phyloP scores from a whole-genome alignment of 495 filamentous ascomycete genomes.

The Tetracladium marchalianum region DNA sequence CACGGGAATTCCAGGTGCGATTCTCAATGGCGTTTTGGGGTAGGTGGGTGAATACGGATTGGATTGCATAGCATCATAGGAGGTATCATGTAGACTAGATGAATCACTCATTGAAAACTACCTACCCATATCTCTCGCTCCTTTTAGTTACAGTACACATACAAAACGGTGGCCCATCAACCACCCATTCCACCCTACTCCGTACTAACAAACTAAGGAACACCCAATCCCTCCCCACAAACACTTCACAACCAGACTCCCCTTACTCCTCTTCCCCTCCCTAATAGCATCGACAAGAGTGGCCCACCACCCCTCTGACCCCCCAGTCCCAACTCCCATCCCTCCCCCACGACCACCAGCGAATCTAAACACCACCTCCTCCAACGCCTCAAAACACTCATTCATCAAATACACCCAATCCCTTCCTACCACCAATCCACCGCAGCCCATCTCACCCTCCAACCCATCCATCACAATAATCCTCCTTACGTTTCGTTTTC shows the following conservation, averaged over 20 bases:
- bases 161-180: not conserved
- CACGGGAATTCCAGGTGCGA: not conserved
- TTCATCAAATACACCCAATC: conserved; percentile 6
- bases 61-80: not conserved
- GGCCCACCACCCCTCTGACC: not conserved
- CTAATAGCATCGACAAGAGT: conserved; percentile 1
- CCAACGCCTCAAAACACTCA: not conserved
- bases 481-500: not conserved
- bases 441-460: too few relatives aligned
- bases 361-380: conserved; percentile 1
- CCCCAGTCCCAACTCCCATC: not conserved
- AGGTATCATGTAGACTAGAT: not conserved
- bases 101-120: not conserved
- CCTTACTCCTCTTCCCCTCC: conserved; percentile 1
- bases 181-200: not conserved
- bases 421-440: not conserved
- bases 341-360: not conserved
- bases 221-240: not conserved
- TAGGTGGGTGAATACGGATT: not conserved
- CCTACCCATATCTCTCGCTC: not conserved
- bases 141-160: not conserved
- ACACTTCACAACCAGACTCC: not conserved
- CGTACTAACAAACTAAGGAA: not conserved
- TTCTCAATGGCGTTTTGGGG: not conserved
- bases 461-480: not conserved